Evolutionary conservation across 2,329 filamentous ascomycete genomes (phyloP).

Genomic region (Neobulgaria alba): DNA sequence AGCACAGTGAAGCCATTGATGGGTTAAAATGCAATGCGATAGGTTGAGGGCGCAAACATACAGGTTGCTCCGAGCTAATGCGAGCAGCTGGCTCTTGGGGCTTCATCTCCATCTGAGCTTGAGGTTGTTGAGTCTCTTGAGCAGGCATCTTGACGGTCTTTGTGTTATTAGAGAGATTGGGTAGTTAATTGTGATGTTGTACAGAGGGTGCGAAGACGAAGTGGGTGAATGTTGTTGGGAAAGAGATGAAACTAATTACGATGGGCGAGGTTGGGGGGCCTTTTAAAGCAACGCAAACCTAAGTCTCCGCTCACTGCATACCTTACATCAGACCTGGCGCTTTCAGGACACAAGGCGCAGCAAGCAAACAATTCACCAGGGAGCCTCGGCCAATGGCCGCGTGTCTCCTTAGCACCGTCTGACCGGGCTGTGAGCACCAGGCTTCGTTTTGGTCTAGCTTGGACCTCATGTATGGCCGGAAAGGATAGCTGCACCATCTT

Average conservation of each 20-base stretch:
- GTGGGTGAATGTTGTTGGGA: not conserved
- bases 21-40: too few relatives aligned
- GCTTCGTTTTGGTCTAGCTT: not conserved
- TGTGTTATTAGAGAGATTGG: not conserved
- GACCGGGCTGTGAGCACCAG: not conserved
- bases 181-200: not conserved
- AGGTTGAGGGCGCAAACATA: conserved; percentile 14
- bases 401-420: not conserved
- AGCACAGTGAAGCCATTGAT: conserved; percentile 26
- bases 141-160: conserved; percentile 21
- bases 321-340: not conserved
- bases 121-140: conserved; percentile 24
- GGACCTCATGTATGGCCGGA: too few relatives aligned
- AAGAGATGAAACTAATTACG: too few relatives aligned
- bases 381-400: not conserved
- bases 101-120: conserved; percentile 21
- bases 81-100: conserved; percentile 3
- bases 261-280: not conserved
- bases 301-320: not conserved
- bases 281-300: not conserved
- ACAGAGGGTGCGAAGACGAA: not conserved
- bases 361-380: too few relatives aligned
- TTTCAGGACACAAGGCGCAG: not conserved
- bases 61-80: conserved; percentile 21
- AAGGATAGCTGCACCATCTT: too few relatives aligned